Conservation (phyloP, 768 basidiomycete genomes). For the Psilocybe cubensis region DNA sequence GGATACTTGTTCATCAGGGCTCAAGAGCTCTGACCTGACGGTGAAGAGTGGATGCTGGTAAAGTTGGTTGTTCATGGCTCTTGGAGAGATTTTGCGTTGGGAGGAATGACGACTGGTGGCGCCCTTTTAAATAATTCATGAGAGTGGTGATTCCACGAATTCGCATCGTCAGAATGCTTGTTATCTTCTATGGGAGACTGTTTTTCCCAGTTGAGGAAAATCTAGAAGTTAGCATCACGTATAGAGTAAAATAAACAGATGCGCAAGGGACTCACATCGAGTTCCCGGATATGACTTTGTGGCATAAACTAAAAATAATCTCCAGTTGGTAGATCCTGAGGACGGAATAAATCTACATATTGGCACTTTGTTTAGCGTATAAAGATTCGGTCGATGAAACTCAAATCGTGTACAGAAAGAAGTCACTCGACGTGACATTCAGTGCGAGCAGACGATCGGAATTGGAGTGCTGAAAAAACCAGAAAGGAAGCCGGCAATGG, state of each 20-base stretch:
- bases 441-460: conserved; percentile 21
- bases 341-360: conserved; percentile 8
- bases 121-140: conserved; percentile 21
- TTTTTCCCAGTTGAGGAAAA: conserved; percentile 23
- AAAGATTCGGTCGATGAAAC: conserved; percentile 12
- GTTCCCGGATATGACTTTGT: conserved; percentile 18
- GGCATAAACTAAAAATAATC: conserved; percentile 23
- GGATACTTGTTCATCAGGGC: conserved; percentile 47
- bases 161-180: conserved; percentile 9
- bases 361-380: conserved; percentile 3
- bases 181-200: conserved; percentile 22
- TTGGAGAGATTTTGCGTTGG: conserved; percentile 4
- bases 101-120: background rate
- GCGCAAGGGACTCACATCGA: conserved; percentile 17
- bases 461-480: conserved; percentile 9
- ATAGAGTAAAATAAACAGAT: conserved; percentile 23
- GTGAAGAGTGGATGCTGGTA: conserved; percentile 51
- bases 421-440: conserved; percentile 16
- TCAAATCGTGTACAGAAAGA: conserved; percentile 16
- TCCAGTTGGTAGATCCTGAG: conserved; percentile 13
- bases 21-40: conserved; percentile 44
- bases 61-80: conserved; percentile 40
- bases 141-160: conserved; percentile 12
- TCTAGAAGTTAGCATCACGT: conserved; percentile 21
- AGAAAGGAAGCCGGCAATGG: conserved; percentile 19